phyloP scores from a whole-genome alignment of 2,329 filamentous ascomycete species.

The Hypomyces perniciosus region DNA sequence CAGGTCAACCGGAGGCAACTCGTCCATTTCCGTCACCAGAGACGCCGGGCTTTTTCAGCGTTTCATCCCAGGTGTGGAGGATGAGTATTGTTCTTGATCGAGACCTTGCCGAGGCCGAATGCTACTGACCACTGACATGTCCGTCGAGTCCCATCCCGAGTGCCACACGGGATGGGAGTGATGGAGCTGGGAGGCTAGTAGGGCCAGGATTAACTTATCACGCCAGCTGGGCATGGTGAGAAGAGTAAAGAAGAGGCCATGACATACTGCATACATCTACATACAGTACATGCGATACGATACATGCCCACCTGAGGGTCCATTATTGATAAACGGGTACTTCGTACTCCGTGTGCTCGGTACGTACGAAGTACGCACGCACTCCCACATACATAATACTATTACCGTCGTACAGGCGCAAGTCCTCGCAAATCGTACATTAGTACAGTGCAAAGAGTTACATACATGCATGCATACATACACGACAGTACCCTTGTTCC shows the following conservation, averaged over 20 bases:
- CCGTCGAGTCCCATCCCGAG: constrained; percentile 9
- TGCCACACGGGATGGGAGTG: constrained; percentile 11
- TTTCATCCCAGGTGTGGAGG: constrained; percentile 1
- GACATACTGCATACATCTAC: background rate
- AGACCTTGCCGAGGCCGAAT: constrained; percentile 9
- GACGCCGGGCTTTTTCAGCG: background rate
- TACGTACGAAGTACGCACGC: background rate
- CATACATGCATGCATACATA: background rate
- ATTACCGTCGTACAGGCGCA: background rate
- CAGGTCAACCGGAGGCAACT: background rate
- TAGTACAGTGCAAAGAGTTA: background rate
- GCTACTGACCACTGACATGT: constrained; percentile 1
- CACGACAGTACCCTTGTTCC: background rate
- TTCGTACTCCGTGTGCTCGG: background rate
- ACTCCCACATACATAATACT: background rate
- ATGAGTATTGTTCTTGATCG: constrained; percentile 2
- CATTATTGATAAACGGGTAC: background rate
- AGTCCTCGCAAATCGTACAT: background rate
- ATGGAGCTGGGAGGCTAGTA: constrained; percentile 1
- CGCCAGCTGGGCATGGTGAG: constrained; percentile 3
- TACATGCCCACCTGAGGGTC: background rate
- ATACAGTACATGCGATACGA: background rate
- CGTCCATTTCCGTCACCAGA: constrained; percentile 7
- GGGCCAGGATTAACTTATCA: constrained; percentile 3
- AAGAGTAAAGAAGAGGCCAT: background rate